Evolutionary conservation across 345 rosid genomes (phyloP), one percentile per base, ranked within the genome.

Genomic region (Salix suchowensis): DNA sequence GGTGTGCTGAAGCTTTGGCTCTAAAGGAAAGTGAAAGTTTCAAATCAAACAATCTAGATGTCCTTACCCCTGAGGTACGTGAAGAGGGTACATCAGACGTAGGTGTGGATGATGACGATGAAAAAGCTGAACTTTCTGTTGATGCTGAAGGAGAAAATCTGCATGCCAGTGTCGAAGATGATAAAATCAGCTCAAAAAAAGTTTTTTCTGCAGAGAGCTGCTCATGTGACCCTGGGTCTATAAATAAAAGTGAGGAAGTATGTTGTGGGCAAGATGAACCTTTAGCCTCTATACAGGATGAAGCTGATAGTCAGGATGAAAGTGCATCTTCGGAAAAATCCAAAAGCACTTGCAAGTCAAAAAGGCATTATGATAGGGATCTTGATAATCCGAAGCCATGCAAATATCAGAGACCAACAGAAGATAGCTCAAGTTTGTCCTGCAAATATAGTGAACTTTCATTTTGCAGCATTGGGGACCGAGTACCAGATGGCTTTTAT

Each of bases 371-470:
- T 75, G 97, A 92, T 74, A 75, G 85, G 85, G 86, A 88, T 80
- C 85, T 91, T 65, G 90, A 89, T 81, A 96, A 92, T 71, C 98
- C 99, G 72, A 96, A 96, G 83, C 93, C 95, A 30, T 90, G 95
- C 87, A 96, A 96, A 80, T 90, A 75, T 70, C 84, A 79, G 65
- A 88, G 84, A 84, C 88, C 92, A 30, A 75, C 79, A 26, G 88
- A 82, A 72, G 88, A 88, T 76, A 76, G 85, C 76, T 77, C 70
- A 71, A 70, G 55, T 81, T 15, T 87, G 70, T 91, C 97, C 7
- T 74, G 67, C 46, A 91, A 96, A 79, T 96, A 96, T 75, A 92
- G 88, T 76, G 83, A 75, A 68, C 74, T 74, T 65, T 96, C 99
- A 65, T 91, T 92, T 69, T 93, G 97, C 80, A 84, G 97, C 80